phyloP scores from a whole-genome alignment of 176 grass and related monocot genomes.

The Bothriochloa decipiens region DNA sequence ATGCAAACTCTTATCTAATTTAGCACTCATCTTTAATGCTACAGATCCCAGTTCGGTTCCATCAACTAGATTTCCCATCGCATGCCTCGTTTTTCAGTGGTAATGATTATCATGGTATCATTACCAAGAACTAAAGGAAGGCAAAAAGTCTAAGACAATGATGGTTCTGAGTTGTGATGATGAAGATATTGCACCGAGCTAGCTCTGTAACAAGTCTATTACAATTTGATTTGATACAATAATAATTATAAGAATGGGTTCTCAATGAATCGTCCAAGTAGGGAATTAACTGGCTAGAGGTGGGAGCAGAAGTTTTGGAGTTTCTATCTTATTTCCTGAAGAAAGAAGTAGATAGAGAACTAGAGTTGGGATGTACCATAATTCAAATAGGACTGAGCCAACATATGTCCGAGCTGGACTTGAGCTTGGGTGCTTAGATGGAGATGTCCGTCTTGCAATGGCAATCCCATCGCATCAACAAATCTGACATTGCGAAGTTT shows the following conservation, averaged over 20 bases:
- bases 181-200: not conserved
- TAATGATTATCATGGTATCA: constrained; percentile 17
- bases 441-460: constrained; percentile 66
- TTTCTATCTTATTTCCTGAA: not conserved
- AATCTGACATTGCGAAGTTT: constrained; percentile 68
- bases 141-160: not conserved
- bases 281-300: not conserved
- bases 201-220: constrained; percentile 3
- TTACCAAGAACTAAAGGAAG: not conserved
- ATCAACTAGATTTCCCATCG: not conserved
- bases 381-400: constrained; percentile 74
- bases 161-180: constrained; percentile 9
- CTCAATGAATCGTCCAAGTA: not conserved
- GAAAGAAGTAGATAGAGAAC: constrained; percentile 1
- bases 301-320: not conserved
- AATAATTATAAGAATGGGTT: constrained; percentile 6
- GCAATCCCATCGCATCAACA: constrained; percentile 78
- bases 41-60: not conserved
- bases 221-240: constrained; percentile 18
- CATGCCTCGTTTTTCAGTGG: no score
- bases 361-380: constrained; percentile 65
- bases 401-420: constrained; percentile 82
- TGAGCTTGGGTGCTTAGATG: constrained; percentile 84
- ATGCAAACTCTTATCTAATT: not conserved
- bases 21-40: not conserved